These are phyloP conservation scores for Populus ilicifolia DNA, from an alignment of 345 rosid species.

Conservation along the genomic window DNA sequence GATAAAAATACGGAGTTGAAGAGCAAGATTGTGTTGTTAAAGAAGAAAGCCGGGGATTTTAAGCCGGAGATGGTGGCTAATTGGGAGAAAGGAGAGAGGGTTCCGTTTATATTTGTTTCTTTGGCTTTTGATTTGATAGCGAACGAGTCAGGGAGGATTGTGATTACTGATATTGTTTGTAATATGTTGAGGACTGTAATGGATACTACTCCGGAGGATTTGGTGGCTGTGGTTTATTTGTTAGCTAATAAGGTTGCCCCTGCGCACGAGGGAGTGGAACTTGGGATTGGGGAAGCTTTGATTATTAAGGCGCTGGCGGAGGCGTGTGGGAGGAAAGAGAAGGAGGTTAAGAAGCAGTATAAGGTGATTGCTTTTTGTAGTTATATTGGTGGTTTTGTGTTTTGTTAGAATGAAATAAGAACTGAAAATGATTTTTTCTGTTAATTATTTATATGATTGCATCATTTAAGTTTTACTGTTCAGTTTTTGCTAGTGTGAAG, in stretches of 20 bases:
- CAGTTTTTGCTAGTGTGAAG: no score
- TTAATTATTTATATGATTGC: no score
- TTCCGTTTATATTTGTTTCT: constrained; percentile 70
- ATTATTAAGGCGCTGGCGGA: constrained; percentile 77
- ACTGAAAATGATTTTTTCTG: not conserved
- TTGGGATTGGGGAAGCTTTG: constrained; percentile 81
- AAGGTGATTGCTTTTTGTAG: constrained; percentile 36
- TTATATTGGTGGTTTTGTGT: not conserved
- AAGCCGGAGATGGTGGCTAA: constrained; percentile 47
- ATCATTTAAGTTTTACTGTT: no score
- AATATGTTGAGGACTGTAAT: constrained; percentile 85
- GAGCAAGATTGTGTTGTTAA: constrained; percentile 52
- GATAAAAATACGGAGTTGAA: constrained; percentile 46
- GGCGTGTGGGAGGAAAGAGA: constrained; percentile 83
- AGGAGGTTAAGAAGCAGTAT: constrained; percentile 59
- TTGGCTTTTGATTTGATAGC: constrained; percentile 72
- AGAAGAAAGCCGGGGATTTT: constrained; percentile 64
- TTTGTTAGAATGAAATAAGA: not conserved
- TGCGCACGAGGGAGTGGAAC: constrained; percentile 86
- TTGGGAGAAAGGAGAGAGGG: constrained; percentile 73
- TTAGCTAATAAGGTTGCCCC: constrained; percentile 77
- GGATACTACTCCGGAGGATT: constrained; percentile 69
- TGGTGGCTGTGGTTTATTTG: constrained; percentile 63
- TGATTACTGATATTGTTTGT: constrained; percentile 79
- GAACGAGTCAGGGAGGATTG: constrained; percentile 65